phyloP scores from a whole-genome alignment of 495 filamentous ascomycete species.

The Neurospora pannonica region DNA sequence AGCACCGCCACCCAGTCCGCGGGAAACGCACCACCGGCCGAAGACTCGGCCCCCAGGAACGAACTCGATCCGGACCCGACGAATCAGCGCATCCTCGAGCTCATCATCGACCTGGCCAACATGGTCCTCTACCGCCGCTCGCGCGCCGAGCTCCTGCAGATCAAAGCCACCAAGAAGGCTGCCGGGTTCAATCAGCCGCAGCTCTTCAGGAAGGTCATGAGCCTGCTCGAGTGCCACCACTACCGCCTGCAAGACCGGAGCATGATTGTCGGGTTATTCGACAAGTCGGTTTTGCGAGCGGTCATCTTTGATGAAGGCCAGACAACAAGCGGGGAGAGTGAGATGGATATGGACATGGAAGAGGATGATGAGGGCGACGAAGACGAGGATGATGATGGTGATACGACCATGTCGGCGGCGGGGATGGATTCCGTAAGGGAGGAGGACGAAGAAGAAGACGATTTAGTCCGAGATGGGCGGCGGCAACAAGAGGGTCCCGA shows the following conservation, averaged over 20 bases:
- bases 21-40: background rate
- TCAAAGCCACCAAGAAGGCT: slow-evolving; percentile 40
- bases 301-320: slow-evolving; percentile 56
- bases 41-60: slow-evolving; percentile 10
- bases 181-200: slow-evolving; percentile 62
- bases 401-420: background rate
- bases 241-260: slow-evolving; percentile 76
- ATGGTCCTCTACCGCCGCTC: slow-evolving; percentile 76
- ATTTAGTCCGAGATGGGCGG: background rate
- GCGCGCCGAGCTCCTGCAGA: slow-evolving; percentile 57
- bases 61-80: slow-evolving; percentile 52
- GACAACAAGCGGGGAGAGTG: slow-evolving; percentile 1
- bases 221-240: slow-evolving; percentile 79
- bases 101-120: slow-evolving; percentile 81
- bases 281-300: slow-evolving; percentile 72
- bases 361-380: slow-evolving; percentile 9
- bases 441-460: slow-evolving; percentile 3
- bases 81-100: slow-evolving; percentile 64
- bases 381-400: slow-evolving; percentile 5
- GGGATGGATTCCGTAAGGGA: background rate
- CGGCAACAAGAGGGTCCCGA: slow-evolving; percentile 2
- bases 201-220: slow-evolving; percentile 77
- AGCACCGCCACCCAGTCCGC: slow-evolving; percentile 6
- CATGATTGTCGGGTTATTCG: slow-evolving; percentile 88
- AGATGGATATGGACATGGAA: slow-evolving; percentile 1